Base-by-base conservation (phyloP, 2,329 filamentous ascomycete species). In the Tothia fuscella region DNA sequence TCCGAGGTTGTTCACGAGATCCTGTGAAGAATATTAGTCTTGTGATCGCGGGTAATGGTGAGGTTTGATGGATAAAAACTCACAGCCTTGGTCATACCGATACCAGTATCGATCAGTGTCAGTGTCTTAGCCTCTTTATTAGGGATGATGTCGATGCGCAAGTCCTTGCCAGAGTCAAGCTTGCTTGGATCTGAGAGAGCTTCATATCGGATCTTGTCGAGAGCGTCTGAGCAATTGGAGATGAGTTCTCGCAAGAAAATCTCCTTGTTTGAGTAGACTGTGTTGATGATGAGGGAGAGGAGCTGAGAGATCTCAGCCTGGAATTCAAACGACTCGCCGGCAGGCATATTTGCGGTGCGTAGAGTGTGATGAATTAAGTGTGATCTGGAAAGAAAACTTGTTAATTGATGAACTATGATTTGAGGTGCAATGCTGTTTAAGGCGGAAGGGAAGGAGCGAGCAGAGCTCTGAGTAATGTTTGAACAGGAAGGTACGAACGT, bases 221-320 rank as follows among this genome's bases (percentile, higher is more conserved):
- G 78, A 48, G 91, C 91, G 82, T 98, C 91, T 60, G 89, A 96
- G 63, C 82, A 82, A 72, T 98, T 98, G 72, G 91, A 96, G 62
- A 98, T 85, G 58, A 98, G 65, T 73, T 98, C 91, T 82, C 91
- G 76, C 59, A 98, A 73, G 81, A 98, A 98, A 65, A 98, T 96
- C 73, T 96, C 91, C 78, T 98, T 98, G 82, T 98, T 98, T 57
- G 88, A 95, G 78, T 96, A 98, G 74, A 98, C 91, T 54, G 91
- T 96, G 84, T 98, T 98, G 79, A 98, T 98, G 72, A 98, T 98
- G 66, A 98, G 84, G 56, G 82, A 87, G 64, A 98, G 83, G 54
- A 98, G 85, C 85, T 98, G 91, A 83, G 89, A 96, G 66, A 98
- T 98, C 84, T 98, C 91, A 82, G 91, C 91, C 82, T 98, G 91